Evolutionary conservation across 768 basidiomycete genomes (phyloP).

Genomic region (Cantharellus anzutake): DNA sequence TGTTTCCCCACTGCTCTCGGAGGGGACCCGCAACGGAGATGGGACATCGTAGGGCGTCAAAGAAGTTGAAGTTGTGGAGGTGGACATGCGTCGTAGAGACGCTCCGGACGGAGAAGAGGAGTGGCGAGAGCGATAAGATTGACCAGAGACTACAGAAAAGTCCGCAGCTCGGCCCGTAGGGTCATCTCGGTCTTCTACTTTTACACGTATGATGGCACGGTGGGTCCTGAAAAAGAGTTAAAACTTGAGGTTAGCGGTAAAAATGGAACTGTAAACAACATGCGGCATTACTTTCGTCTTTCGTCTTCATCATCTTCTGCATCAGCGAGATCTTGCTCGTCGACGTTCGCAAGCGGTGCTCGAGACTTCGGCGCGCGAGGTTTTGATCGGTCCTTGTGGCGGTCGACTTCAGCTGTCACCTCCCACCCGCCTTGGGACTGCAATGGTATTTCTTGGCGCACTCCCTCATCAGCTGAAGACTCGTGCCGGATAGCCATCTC

Average conservation of each 20-base stretch:
- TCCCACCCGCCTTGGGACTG: neutral
- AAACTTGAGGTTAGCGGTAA: neutral
- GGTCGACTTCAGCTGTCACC: neutral
- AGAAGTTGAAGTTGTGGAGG: neutral
- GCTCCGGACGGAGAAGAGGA: neutral
- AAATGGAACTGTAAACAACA: too few species aligned
- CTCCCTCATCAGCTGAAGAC: neutral
- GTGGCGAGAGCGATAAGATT: too few species aligned
- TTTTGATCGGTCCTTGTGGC: neutral
- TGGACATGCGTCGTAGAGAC: neutral
- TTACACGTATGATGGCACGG: neutral
- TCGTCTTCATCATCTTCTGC: neutral
- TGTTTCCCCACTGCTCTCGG: too few species aligned
- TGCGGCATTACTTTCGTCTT: neutral
- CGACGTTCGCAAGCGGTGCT: neutral
- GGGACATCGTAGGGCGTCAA: too few species aligned
- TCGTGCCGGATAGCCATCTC: neutral
- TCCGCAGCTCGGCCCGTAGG: too few species aligned
- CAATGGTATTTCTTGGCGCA: neutral
- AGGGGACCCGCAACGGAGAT: too few species aligned
- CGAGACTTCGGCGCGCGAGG: neutral
- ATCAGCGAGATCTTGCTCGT: neutral
- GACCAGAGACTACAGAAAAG: too few species aligned
- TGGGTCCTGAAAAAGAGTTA: neutral
- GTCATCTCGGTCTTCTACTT: neutral